A percentile compares a stretch with the other conserved stretches of the same genome.
Conservation (phyloP, 2,329 filamentous ascomycete genomes). For the Fusarium verticillioides region DNA sequence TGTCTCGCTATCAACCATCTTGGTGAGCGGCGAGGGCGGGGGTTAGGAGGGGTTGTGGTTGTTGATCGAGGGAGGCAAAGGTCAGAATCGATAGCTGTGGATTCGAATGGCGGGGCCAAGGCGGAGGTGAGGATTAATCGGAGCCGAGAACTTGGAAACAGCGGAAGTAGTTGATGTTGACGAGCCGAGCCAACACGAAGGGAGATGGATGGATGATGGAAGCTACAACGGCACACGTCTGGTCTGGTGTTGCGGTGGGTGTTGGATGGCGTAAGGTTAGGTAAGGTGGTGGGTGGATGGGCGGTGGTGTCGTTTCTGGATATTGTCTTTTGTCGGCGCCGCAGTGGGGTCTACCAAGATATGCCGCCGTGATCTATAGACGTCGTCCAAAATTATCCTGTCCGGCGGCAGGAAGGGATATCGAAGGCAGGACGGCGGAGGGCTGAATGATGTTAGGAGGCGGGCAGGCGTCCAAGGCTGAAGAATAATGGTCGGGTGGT, state of each 20-base stretch:
- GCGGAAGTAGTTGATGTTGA: constrained; percentile 22
- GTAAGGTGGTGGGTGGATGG: constrained; percentile 24
- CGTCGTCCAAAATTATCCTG: constrained; percentile 30
- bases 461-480: constrained; percentile 38
- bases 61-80: constrained; percentile 39
- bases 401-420: constrained; percentile 11
- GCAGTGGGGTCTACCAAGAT: constrained; percentile 39
- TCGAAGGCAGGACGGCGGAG: constrained; percentile 23
- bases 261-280: constrained; percentile 21
- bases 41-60: constrained; percentile 37
- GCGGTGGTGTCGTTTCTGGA: constrained; percentile 40
- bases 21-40: constrained; percentile 57
- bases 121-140: constrained; percentile 32
- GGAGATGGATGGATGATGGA: constrained; percentile 29
- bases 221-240: constrained; percentile 38
- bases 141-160: constrained; percentile 19
- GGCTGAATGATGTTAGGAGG: constrained; percentile 29
- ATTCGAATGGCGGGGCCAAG: constrained; percentile 35
- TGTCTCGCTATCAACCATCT: constrained; percentile 96
- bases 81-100: constrained; percentile 34
- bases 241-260: constrained; percentile 39
- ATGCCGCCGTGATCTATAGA: constrained; percentile 31
- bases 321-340: constrained; percentile 41
- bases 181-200: constrained; percentile 21
- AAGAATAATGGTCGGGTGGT: constrained; percentile 24